Base-by-base conservation (phyloP, 2,329 filamentous ascomycete genomes). In the Ophiognomonia clavigignenti-juglandacearum region DNA sequence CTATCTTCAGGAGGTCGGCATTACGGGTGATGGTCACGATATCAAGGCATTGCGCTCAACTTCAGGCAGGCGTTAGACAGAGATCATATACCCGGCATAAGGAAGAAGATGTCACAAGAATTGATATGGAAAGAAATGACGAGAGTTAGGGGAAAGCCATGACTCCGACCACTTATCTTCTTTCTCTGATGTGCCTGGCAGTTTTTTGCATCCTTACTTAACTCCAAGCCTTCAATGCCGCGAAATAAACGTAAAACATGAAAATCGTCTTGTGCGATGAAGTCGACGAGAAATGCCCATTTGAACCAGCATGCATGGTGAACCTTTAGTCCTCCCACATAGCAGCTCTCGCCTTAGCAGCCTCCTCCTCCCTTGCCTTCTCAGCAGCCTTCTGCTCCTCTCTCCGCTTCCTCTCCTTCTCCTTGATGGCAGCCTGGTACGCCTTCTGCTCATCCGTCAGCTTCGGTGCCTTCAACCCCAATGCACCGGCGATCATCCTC, bases 391-490 rank as follows among this genome's bases (percentile, higher is more conserved):
- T 82, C 64, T 91, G 88, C 57, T 81, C 78, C 48, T 91, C 86
- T 50, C 83, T 72, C 57, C 80, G 78, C 71, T 82, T 90, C 59
- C 82, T 83, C 73, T 96, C 92, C 68, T 92, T 87, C 67, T 95
- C 87, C 58, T 85, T 82, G 51, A 93, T 73, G 1, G 87, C 85
- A 55, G 77, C 80, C 59, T 97, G 91, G 63, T 93, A 97, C 45
- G 88, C 87, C 57, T 77, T 78, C 73, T 96, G 87, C 68, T 96
- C 91, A 53, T 95, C 89, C 2, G 89, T 96, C 64, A 84, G 79
- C 70, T 81, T 85, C 26, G 89, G 88, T 27, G 84, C 82, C 59
- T 83, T 82, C 45, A 96, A 79, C 1, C 93, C 93, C 55, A 97
- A 70, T 1, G 88, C 90, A 4, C 86, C 87, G 1, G 89, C 90